These are phyloP conservation scores for Fraxinus greggii DNA, from an alignment of 305 asterid species.

Conservation along the genomic window DNA sequence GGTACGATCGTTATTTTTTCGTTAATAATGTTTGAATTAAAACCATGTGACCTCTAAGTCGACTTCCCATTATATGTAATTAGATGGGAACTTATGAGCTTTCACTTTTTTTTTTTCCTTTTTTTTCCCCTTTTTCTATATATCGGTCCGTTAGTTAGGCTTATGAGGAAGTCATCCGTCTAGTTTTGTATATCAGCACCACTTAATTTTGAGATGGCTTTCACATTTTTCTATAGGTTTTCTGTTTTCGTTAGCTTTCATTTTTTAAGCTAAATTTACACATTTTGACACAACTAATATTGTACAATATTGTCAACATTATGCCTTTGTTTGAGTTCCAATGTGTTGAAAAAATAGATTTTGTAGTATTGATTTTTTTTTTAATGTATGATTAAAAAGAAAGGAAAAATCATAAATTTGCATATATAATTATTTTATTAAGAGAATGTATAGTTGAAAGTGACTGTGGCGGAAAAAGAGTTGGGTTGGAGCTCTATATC, in stretches of 20 bases:
- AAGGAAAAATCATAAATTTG: too few species aligned
- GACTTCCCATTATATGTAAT: neutral
- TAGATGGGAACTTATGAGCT: neutral
- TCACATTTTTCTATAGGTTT: neutral
- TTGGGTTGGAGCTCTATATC: neutral
- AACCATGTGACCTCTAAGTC: neutral
- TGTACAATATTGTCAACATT: neutral
- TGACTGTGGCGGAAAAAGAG: too few species aligned
- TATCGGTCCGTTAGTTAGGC: neutral
- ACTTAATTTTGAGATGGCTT: neutral
- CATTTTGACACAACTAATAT: neutral
- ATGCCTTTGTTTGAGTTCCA: too few species aligned
- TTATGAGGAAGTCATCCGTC: neutral
- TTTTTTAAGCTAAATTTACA: neutral
- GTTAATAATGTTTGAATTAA: neutral
- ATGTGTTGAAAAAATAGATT: too few species aligned
- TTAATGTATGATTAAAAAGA: too few species aligned
- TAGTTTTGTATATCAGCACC: neutral
- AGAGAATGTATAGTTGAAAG: too few species aligned
- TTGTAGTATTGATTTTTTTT: too few species aligned
- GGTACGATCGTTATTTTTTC: neutral
- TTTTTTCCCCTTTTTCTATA: too few species aligned
- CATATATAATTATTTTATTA: too few species aligned
- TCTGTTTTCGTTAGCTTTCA: neutral
- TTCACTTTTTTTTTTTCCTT: neutral